A percentile compares a stretch with the other conserved stretches of the same genome.
Evolutionary conservation across 768 basidiomycete species (phyloP).

Genomic region (Naematelia encephala): DNA sequence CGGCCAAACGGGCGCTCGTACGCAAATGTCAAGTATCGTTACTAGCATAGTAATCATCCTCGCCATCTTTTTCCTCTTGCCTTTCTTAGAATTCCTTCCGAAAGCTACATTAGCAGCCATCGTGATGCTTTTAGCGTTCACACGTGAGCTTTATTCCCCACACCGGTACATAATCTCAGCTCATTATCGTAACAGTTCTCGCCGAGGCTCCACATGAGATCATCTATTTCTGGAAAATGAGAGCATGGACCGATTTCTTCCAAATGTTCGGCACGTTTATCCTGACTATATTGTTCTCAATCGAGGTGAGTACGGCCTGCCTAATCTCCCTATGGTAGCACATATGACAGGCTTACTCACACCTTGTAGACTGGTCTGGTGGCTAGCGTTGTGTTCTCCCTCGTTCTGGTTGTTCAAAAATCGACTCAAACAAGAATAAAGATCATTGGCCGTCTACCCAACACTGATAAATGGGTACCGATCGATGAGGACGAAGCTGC

Average conservation of each 20-base stretch:
- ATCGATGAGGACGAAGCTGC: constrained; percentile 81
- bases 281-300: constrained; percentile 80
- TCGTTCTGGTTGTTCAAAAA: constrained; percentile 82
- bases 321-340: neutral
- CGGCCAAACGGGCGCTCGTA: constrained; percentile 79
- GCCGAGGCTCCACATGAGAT: constrained; percentile 72
- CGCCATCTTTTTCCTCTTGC: constrained; percentile 84
- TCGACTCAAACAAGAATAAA: constrained; percentile 87
- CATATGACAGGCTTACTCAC: neutral
- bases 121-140: constrained; percentile 78
- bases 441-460: constrained; percentile 83
- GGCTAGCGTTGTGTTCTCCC: constrained; percentile 79
- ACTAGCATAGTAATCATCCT: constrained; percentile 71
- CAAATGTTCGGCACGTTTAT: constrained; percentile 86
- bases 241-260: constrained; percentile 85
- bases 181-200: constrained; percentile 23
- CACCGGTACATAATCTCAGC: neutral
- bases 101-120: constrained; percentile 59
- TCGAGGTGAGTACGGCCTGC: constrained; percentile 58
- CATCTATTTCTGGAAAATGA: constrained; percentile 77
- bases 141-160: constrained; percentile 51
- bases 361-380: constrained; percentile 66
- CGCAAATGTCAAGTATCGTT: constrained; percentile 77
- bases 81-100: constrained; percentile 78
- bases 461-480: constrained; percentile 84